These are phyloP conservation scores for Candida succiphila DNA, from an alignment of 805 yeast genomes.

Conservation along the genomic window DNA sequence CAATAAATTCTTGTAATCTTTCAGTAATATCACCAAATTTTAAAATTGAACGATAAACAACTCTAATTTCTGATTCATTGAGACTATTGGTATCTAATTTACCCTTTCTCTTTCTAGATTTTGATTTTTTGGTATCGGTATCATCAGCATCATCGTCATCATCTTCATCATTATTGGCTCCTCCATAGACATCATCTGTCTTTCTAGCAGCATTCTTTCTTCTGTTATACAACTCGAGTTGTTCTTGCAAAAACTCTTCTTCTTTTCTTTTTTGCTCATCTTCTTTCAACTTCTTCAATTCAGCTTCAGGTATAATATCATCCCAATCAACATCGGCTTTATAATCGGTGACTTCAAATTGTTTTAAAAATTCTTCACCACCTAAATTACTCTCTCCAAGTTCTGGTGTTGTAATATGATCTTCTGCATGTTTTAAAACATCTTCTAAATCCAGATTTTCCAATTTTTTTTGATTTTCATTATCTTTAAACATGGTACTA, in stretches of 20 bases:
- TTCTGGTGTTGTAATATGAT: slow-evolving; percentile 92
- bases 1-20: slow-evolving; percentile 77
- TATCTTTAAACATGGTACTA: slow-evolving; percentile 93
- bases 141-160: slow-evolving; percentile 28
- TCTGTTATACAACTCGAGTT: slow-evolving; percentile 77
- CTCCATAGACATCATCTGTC: slow-evolving; percentile 28
- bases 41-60: slow-evolving; percentile 73
- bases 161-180: slow-evolving; percentile 28
- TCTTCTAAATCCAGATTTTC: slow-evolving; percentile 95
- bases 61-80: slow-evolving; percentile 80
- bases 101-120: slow-evolving; percentile 22
- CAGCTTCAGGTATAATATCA: slow-evolving; percentile 95
- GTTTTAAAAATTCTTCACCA: slow-evolving; percentile 94
- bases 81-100: slow-evolving; percentile 39
- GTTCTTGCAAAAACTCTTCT: slow-evolving; percentile 80
- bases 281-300: slow-evolving; percentile 76
- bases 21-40: slow-evolving; percentile 70
- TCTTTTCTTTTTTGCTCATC: slow-evolving; percentile 83
- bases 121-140: slow-evolving; percentile 29
- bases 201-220: slow-evolving; percentile 66
- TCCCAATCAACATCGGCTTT: slow-evolving; percentile 99
- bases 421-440: slow-evolving; percentile 93
- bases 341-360: slow-evolving; percentile 96
- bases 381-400: slow-evolving; percentile 96
- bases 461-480: slow-evolving; percentile 86